Conservation (phyloP, 2,329 filamentous ascomycete species). For the Aspergillus candidus region DNA sequence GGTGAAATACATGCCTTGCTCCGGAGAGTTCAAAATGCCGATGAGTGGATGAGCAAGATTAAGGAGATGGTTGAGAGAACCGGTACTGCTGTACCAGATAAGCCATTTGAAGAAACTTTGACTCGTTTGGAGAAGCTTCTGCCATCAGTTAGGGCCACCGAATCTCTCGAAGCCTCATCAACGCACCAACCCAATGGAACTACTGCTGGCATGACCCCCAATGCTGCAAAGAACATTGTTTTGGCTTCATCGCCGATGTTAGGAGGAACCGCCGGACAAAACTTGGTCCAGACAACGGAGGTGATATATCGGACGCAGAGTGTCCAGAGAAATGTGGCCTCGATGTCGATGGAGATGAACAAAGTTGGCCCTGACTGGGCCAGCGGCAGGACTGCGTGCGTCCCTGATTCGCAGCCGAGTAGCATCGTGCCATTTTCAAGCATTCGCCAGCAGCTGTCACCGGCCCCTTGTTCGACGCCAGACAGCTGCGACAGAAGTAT, state of each 20-base stretch:
- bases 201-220: not conserved
- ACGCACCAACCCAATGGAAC: not conserved
- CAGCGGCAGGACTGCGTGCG: not conserved
- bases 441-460: slow-evolving; percentile 19
- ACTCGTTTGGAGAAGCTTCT: slow-evolving; percentile 15
- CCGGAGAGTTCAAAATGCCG: slow-evolving; percentile 20
- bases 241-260: slow-evolving; percentile 1
- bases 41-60: slow-evolving; percentile 17
- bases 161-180: not conserved
- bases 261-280: not conserved
- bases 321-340: slow-evolving; percentile 8
- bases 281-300: slow-evolving; percentile 12
- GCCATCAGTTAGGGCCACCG: not conserved
- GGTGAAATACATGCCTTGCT: slow-evolving; percentile 21
- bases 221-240: not conserved
- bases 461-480: slow-evolving; percentile 8
- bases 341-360: not conserved
- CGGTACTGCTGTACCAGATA: slow-evolving; percentile 9
- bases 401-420: slow-evolving; percentile 4
- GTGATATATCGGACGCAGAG: slow-evolving; percentile 15
- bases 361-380: not conserved
- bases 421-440: slow-evolving; percentile 31
- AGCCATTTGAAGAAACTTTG: slow-evolving; percentile 16
- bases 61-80: slow-evolving; percentile 16
- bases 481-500: slow-evolving; percentile 24